These are phyloP conservation scores for Chaetomiaceae sp. DNA, from an alignment of 2,329 filamentous ascomycete genomes.

Conservation along the genomic window DNA sequence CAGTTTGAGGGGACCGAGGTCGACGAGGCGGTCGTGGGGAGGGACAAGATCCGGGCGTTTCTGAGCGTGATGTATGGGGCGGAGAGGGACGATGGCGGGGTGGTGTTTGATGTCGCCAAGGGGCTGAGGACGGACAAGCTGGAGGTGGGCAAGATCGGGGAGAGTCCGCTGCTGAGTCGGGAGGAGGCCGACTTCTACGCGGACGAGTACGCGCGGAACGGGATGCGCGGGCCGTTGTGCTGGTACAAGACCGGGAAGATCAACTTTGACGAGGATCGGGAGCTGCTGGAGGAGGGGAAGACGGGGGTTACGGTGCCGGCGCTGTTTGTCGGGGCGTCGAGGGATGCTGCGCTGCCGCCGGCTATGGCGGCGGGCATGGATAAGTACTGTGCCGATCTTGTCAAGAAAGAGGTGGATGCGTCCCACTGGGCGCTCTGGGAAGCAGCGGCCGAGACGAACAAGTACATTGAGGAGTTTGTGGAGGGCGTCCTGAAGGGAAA, in stretches of 20 bases:
- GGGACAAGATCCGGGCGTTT: conserved; percentile 63
- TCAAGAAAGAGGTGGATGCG: conserved; percentile 60
- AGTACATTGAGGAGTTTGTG: conserved; percentile 63
- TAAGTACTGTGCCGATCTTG: conserved; percentile 59
- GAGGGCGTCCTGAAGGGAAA: conserved; percentile 42
- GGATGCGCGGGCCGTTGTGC: conserved; percentile 74
- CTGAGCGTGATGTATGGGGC: conserved; percentile 70
- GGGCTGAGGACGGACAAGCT: conserved; percentile 54
- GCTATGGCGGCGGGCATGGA: conserved; percentile 70
- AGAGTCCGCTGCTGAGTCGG: conserved; percentile 55
- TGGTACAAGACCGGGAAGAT: conserved; percentile 76
- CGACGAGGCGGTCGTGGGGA: conserved; percentile 53
- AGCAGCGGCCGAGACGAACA: conserved; percentile 66
- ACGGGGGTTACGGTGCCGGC: conserved; percentile 58
- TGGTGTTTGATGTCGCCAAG: conserved; percentile 52
- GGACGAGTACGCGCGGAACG: conserved; percentile 64
- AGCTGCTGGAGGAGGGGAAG: conserved; percentile 54
- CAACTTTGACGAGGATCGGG: conserved; percentile 72
- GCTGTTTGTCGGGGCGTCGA: conserved; percentile 68
- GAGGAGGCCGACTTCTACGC: conserved; percentile 77
- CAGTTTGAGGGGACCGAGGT: conserved; percentile 69
- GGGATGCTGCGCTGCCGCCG: conserved; percentile 69
- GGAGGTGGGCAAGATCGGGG: conserved; percentile 56
- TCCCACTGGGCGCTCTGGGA: conserved; percentile 83
- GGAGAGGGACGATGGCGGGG: conserved; percentile 46